phyloP scores from a whole-genome alignment of 257 asterid genomes.

The Salvia splendens region DNA sequence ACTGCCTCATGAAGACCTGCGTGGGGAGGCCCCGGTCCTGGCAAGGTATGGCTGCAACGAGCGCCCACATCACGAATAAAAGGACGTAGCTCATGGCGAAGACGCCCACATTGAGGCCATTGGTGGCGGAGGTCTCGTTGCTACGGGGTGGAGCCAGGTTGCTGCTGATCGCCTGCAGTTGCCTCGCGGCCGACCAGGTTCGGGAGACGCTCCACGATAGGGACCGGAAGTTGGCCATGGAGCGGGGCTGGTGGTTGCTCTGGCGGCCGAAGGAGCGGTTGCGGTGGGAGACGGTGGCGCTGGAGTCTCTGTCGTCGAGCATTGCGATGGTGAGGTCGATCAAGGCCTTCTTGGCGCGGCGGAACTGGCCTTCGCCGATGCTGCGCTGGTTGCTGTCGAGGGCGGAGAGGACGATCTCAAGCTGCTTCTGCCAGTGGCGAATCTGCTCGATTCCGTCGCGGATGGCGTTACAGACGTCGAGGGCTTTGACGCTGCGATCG shows the following conservation, averaged over 20 bases:
- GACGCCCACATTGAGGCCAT: conserved; percentile 66
- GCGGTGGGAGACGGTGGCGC: conserved; percentile 52
- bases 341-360: conserved; percentile 78
- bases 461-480: conserved; percentile 91
- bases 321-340: conserved; percentile 56
- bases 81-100: conserved; percentile 83
- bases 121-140: conserved; percentile 61
- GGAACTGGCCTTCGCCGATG: conserved; percentile 85
- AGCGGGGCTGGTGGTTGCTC: conserved; percentile 34
- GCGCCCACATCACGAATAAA: conserved; percentile 82
- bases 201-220: conserved; percentile 95
- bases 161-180: conserved; percentile 79
- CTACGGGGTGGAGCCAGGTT: conserved; percentile 60
- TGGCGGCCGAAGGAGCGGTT: conserved; percentile 80
- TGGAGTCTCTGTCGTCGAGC: conserved; percentile 60
- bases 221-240: conserved; percentile 68
- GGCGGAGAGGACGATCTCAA: conserved; percentile 80
- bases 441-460: conserved; percentile 92
- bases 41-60: conserved; percentile 97
- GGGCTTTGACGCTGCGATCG: conserved; percentile 79
- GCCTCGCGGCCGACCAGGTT: conserved; percentile 92
- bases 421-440: conserved; percentile 82
- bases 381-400: conserved; percentile 58
- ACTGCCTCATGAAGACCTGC: conserved; percentile 64
- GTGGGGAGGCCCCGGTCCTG: conserved; percentile 93